Conservation (phyloP, 2,329 filamentous ascomycete species). For the Clonostachys rhizophaga region DNA sequence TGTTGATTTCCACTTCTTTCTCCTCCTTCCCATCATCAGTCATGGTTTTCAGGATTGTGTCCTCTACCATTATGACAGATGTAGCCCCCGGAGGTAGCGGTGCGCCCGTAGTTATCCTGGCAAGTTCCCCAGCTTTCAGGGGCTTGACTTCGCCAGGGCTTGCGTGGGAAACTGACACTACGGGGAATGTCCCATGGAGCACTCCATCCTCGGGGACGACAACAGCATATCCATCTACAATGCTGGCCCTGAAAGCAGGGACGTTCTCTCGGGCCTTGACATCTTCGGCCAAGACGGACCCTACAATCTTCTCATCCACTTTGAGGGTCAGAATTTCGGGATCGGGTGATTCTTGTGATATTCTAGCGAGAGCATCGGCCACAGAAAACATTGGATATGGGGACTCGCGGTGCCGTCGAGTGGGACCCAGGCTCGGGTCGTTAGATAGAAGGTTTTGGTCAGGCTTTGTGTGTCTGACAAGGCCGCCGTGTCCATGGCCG, state of each 20-base stretch:
- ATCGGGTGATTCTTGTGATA: constrained; percentile 67
- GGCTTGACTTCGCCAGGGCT: constrained; percentile 62
- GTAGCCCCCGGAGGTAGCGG: constrained; percentile 85
- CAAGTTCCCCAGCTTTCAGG: constrained; percentile 70
- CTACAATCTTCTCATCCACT: constrained; percentile 64
- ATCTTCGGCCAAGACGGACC: constrained; percentile 77
- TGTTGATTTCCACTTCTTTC: constrained; percentile 80
- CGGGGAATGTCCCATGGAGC: constrained; percentile 78
- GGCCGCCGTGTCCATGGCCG: constrained; percentile 56
- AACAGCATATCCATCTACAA: constrained; percentile 93
- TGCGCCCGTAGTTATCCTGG: constrained; percentile 91
- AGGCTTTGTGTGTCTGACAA: constrained; percentile 69
- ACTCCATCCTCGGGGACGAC: constrained; percentile 59
- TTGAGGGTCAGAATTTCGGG: constrained; percentile 51
- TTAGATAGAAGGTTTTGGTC: constrained; percentile 54
- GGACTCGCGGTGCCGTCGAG: constrained; percentile 73
- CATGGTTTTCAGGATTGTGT: constrained; percentile 71
- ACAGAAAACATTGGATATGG: constrained; percentile 92
- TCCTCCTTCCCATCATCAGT: constrained; percentile 83
- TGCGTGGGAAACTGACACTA: constrained; percentile 83
- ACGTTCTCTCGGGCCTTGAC: constrained; percentile 78
- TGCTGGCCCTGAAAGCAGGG: constrained; percentile 90
- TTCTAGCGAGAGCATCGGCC: constrained; percentile 69
- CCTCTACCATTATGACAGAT: constrained; percentile 89
- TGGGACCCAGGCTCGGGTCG: constrained; percentile 55